Evolutionary conservation across 441 rosid genomes (phyloP), one percentile per base, ranked within the genome.

Genomic region (Raphanus hybrid): DNA sequence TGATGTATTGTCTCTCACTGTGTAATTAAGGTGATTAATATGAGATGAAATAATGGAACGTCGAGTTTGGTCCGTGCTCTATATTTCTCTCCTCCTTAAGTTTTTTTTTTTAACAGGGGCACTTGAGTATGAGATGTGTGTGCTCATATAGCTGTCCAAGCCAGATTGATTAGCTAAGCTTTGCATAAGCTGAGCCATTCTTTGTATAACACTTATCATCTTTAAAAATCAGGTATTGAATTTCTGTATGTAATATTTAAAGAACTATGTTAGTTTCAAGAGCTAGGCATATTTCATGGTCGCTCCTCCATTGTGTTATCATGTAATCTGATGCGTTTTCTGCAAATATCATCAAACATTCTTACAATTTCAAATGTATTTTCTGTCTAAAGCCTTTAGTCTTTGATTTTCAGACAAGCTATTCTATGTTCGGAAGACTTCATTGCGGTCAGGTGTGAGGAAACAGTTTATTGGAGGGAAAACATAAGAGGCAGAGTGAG

Each of bases 1-100:
- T 73, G 98, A 92, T 82, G 97, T 92, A 89, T 94, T 20, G 97
- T 94, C 67, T 97, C 92, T 81, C 97, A 91, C 75, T 92, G 97
- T 80, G 97, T 94, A 86, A 86, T 90, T 83, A 69, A 78, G 75
- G 74, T 77, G 26, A 23, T 45, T 45, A 3, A 45, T 45, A 45
- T 45, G 15, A 11, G 52, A 45, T 11, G 4, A 45, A 45, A 23
- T 45, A 10, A 45, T 45, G 52, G 52, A 10, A 3, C 12, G 14
- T 0, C 1, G 14, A 11, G 12, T 11, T 45, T 45, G 14, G n/a
- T 11, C 12, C 5, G 14, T 10, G 14, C 52, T 11, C 12, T 45
- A 10, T 45, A 45, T 45, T 45, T 45, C 14, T 45, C 52, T 45
- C 52, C 52, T 45, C 52, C 0, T 45, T 11, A 45, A 9, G 52